phyloP scores from a whole-genome alignment of 257 asterid genomes.

The Avicennia marina region DNA sequence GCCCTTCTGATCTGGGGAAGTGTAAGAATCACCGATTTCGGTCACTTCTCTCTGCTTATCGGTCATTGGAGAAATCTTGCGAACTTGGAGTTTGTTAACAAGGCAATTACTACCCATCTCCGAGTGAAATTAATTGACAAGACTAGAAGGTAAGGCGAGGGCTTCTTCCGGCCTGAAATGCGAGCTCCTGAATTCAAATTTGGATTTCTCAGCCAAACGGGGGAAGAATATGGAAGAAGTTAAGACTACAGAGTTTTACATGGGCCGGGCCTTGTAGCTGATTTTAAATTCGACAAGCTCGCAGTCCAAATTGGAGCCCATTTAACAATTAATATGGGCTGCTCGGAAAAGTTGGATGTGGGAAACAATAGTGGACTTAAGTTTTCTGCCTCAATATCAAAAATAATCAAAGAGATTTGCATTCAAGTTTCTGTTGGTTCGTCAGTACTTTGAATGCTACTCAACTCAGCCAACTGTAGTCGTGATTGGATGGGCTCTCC shows the following conservation, averaged over 20 bases:
- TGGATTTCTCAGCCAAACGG: slow-evolving; percentile 11
- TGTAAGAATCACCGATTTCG: neutral
- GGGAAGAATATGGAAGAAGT: neutral
- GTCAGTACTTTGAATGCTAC: too few species aligned
- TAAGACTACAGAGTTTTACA: too few species aligned
- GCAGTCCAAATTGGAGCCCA: neutral
- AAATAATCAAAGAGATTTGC: too few species aligned
- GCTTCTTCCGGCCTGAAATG: neutral
- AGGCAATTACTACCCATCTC: neutral
- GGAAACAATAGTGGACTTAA: too few species aligned
- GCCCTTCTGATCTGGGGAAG: neutral
- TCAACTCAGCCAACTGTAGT: too few species aligned
- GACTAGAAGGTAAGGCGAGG: slow-evolving; percentile 15
- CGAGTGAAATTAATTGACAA: neutral
- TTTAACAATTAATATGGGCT: neutral
- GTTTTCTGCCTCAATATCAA: too few species aligned
- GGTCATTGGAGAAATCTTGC: neutral
- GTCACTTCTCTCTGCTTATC: too few species aligned
- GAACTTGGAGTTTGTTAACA: neutral
- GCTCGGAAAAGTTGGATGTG: too few species aligned
- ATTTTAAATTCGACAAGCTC: too few species aligned
- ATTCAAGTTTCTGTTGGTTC: too few species aligned
- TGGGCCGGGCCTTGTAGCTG: neutral
- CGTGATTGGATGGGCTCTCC: too few species aligned
- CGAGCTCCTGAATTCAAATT: too few species aligned